phyloP scores from a whole-genome alignment of 805 yeast genomes.

The Kazachstania africana region DNA sequence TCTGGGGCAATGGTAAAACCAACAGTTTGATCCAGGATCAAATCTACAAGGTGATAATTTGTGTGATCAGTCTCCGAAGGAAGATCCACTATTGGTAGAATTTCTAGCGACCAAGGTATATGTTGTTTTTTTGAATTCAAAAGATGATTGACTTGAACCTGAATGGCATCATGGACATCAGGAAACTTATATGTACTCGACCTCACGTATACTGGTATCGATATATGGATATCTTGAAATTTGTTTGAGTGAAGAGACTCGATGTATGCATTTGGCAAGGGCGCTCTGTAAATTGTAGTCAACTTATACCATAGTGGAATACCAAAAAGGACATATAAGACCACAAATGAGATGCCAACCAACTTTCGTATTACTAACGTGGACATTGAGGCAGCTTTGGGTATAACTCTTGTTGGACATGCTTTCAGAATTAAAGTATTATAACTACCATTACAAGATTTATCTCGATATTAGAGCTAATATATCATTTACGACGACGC shows the following conservation, averaged over 20 bases:
- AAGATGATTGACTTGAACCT: conserved; percentile 34
- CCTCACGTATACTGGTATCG: conserved; percentile 33
- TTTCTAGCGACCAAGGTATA: conserved; percentile 27
- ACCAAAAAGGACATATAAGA: conserved; percentile 27
- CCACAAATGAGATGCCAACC: conserved; percentile 14
- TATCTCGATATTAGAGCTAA: too few relatives aligned
- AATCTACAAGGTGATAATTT: conserved; percentile 26
- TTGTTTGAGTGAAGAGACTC: conserved; percentile 27
- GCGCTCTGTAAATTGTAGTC: conserved; percentile 32
- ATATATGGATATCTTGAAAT: conserved; percentile 32
- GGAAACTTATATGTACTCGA: conserved; percentile 45
- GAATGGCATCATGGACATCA: conserved; percentile 49
- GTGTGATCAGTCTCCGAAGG: conserved; percentile 14
- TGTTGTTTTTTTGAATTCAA: conserved; percentile 16
- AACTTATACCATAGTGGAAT: conserved; percentile 32
- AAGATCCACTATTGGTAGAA: too few relatives aligned
- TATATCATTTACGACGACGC: too few relatives aligned
- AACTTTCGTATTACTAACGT: conserved; percentile 10
- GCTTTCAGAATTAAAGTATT: too few relatives aligned
- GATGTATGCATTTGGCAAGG: conserved; percentile 29
- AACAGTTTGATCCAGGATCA: conserved; percentile 31
- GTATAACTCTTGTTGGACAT: too few relatives aligned
- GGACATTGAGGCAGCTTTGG: too few relatives aligned
- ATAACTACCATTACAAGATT: too few relatives aligned
- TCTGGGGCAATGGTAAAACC: conserved; percentile 34